Conservation (phyloP, 495 filamentous ascomycete genomes). For the Xylaria bambusicola region DNA sequence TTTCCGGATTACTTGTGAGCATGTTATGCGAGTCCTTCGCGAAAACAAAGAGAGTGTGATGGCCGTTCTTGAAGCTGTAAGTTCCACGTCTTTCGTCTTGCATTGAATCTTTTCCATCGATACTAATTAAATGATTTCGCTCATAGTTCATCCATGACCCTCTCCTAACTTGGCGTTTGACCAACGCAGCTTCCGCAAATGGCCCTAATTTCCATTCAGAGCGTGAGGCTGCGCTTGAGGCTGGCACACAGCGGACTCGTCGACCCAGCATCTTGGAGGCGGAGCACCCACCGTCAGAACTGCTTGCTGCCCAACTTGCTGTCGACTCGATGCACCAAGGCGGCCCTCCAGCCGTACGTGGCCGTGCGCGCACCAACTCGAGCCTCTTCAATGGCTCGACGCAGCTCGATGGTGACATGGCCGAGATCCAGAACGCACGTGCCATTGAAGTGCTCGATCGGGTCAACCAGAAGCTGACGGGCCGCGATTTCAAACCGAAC, state of each 20-base stretch:
- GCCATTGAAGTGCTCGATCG: conserved; percentile 89
- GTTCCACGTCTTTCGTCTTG: conserved; percentile 36
- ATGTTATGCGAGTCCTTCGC: conserved; percentile 94
- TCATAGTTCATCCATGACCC: conserved; percentile 94
- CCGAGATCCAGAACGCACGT: conserved; percentile 87
- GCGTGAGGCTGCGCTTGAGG: conserved; percentile 53
- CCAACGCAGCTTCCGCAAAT: conserved; percentile 75
- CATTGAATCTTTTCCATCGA: not conserved
- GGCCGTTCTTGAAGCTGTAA: conserved; percentile 96
- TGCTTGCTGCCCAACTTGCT: conserved; percentile 45
- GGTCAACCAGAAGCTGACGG: conserved; percentile 92
- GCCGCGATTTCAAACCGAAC: conserved; percentile 63
- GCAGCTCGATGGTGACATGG: conserved; percentile 44
- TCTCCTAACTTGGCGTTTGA: conserved; percentile 93
- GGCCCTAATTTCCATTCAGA: conserved; percentile 81
- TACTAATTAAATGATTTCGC: conserved; percentile 24
- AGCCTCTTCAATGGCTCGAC: conserved; percentile 41
- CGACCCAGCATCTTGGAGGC: conserved; percentile 72
- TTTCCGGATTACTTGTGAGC: conserved; percentile 95
- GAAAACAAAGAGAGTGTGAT: conserved; percentile 98
- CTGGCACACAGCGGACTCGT: conserved; percentile 47
- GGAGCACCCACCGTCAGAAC: conserved; percentile 54
- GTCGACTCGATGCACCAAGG: conserved; percentile 44
- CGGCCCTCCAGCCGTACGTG: conserved; percentile 52
- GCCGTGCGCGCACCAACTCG: conserved; percentile 57